These are phyloP conservation scores for Cladobotryum protrusum DNA, from an alignment of 2,329 filamentous ascomycete genomes.

Conservation along the genomic window DNA sequence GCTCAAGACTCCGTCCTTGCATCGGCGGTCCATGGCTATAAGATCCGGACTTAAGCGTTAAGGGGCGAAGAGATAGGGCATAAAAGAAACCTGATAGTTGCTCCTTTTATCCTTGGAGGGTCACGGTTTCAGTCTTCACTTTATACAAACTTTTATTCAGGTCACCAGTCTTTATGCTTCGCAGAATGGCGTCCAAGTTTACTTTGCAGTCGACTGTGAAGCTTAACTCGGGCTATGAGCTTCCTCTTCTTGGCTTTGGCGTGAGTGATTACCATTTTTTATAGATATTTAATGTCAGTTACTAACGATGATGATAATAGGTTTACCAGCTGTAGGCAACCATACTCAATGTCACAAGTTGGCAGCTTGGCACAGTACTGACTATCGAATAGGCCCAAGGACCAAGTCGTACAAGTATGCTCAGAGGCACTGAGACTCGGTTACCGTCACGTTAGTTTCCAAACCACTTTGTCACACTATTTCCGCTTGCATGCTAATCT, in stretches of 20 bases:
- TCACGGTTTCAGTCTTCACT: too few species aligned
- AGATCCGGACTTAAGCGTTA: too few species aligned
- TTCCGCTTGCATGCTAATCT: too few species aligned
- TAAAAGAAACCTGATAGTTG: too few species aligned
- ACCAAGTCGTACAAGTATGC: conserved; percentile 29
- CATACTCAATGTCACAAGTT: too few species aligned
- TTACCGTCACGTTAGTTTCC: conserved; percentile 44
- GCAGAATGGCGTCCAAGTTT: conserved; percentile 41
- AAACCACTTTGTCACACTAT: not conserved
- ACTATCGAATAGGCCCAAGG: conserved; percentile 21
- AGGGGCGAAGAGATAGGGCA: too few species aligned
- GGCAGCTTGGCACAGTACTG: conserved; percentile 5
- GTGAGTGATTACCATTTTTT: conserved; percentile 30
- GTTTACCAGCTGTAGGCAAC: conserved; percentile 46
- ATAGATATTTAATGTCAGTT: not conserved
- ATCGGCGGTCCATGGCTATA: too few species aligned
- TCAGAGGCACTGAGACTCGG: conserved; percentile 43
- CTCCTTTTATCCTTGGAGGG: too few species aligned
- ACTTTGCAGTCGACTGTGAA: conserved; percentile 43
- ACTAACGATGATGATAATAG: conserved; percentile 29
- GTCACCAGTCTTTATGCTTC: conserved; percentile 14
- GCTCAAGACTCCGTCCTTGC: too few species aligned
- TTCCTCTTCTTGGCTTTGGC: conserved; percentile 48
- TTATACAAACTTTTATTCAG: too few species aligned
- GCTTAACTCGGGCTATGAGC: conserved; percentile 48